phyloP scores from a whole-genome alignment of 805 yeast species.

The Kuraishia ogatae region DNA sequence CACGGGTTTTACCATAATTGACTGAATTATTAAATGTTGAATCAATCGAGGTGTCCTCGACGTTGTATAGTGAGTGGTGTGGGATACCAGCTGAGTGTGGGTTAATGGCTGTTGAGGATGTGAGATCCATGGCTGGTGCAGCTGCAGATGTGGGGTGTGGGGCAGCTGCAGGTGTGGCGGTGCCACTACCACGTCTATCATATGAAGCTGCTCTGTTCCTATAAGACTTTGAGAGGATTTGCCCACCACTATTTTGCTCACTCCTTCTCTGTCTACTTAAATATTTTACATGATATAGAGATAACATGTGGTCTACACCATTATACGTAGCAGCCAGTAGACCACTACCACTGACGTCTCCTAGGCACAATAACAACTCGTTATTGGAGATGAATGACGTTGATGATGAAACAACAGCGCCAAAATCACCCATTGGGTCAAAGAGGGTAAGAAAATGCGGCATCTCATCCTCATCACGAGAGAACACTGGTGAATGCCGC shows the following conservation, averaged over 20 bases:
- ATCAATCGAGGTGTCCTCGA: neutral
- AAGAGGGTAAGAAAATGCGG: constrained; percentile 23
- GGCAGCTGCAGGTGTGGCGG: neutral
- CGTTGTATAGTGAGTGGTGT: neutral
- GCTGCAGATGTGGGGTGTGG: too few relatives aligned
- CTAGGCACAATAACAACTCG: constrained; percentile 47
- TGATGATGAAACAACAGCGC: constrained; percentile 62
- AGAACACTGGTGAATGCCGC: neutral
- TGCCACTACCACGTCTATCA: neutral
- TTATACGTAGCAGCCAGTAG: constrained; percentile 51
- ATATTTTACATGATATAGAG: constrained; percentile 48
- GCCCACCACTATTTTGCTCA: too few relatives aligned
- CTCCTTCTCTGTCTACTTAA: constrained; percentile 18
- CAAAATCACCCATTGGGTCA: constrained; percentile 70
- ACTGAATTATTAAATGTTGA: constrained; percentile 3
- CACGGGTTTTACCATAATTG: constrained; percentile 18
- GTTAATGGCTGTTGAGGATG: neutral
- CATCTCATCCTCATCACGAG: neutral
- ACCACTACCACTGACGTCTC: constrained; percentile 17
- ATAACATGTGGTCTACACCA: constrained; percentile 32
- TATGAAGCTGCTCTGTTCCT: neutral
- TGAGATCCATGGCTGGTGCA: neutral
- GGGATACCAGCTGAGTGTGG: neutral
- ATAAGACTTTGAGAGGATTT: neutral
- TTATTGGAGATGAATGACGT: constrained; percentile 51